Evolutionary conservation across 2,329 filamentous ascomycete genomes (phyloP).

Genomic region (Diaporthe ilicicola): DNA sequence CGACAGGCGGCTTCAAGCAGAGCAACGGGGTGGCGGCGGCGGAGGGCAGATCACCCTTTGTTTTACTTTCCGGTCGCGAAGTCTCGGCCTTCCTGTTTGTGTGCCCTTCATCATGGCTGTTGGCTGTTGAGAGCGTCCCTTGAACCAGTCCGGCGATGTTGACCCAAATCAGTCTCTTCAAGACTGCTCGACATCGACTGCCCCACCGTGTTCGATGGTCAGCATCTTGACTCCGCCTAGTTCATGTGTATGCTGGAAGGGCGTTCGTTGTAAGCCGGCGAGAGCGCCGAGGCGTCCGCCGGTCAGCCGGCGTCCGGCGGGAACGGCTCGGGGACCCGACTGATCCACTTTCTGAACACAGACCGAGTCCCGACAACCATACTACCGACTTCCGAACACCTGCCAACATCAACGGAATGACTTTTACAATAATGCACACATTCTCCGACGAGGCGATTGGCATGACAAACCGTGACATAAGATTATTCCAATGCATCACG

Average conservation of each 20-base stretch:
- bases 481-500: not conserved
- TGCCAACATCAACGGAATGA: not conserved
- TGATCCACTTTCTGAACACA: constrained; percentile 4
- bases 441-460: constrained; percentile 7
- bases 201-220: not conserved
- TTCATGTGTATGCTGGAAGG: not conserved
- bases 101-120: not conserved
- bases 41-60: not conserved
- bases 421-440: not conserved
- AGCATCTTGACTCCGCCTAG: not conserved
- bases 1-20: not conserved
- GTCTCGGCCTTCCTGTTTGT: not conserved
- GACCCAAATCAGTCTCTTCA: not conserved
- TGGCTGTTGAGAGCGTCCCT: not conserved
- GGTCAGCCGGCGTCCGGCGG: constrained; percentile 16
- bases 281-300: not conserved
- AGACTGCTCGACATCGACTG: not conserved
- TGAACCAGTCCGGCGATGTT: not conserved
- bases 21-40: not conserved
- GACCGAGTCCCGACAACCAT: constrained; percentile 12
- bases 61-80: not conserved
- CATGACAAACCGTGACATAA: constrained; percentile 22
- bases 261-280: not conserved
- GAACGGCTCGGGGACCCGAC: constrained; percentile 5
- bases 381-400: constrained; percentile 19